Evolutionary conservation across 1,284 basidiomycete species (phyloP).

Genomic region (Melampsora larici-populina): DNA sequence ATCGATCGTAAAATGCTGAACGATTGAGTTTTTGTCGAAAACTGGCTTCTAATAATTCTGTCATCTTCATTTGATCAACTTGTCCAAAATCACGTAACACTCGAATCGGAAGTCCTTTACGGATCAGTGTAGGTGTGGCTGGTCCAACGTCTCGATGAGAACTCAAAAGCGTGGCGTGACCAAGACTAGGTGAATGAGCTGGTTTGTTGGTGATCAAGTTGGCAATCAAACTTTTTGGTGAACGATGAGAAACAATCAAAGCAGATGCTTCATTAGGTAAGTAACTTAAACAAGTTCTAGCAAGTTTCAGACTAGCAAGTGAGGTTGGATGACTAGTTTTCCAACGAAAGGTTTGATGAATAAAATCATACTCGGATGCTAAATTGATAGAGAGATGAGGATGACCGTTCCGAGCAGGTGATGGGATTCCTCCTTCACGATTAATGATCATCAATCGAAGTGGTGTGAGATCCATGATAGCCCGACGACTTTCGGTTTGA

Average conservation of each 20-base stretch:
- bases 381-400: slow-evolving; percentile 97
- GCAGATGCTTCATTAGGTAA: slow-evolving; percentile 93
- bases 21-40: slow-evolving; percentile 75
- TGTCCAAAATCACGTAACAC: slow-evolving; percentile 66
- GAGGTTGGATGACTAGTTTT: slow-evolving; percentile 74
- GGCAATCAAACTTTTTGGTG: slow-evolving; percentile 87
- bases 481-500: slow-evolving; percentile 47
- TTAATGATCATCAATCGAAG: slow-evolving; percentile 96
- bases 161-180: slow-evolving; percentile 78
- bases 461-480: slow-evolving; percentile 70
- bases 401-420: slow-evolving; percentile 87
- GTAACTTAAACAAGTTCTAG: slow-evolving; percentile 79
- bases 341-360: slow-evolving; percentile 86
- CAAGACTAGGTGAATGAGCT: slow-evolving; percentile 87
- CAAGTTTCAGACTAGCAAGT: slow-evolving; percentile 79
- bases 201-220: slow-evolving; percentile 99
- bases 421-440: slow-evolving; percentile 92
- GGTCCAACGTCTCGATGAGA: slow-evolving; percentile 76
- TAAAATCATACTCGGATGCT: slow-evolving; percentile 78
- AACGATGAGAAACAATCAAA: slow-evolving; percentile 94
- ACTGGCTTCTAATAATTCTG: slow-evolving; percentile 75
- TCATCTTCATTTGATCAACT: slow-evolving; percentile 74
- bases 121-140: slow-evolving; percentile 87
- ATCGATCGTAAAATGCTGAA: slow-evolving; percentile 71
- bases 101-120: slow-evolving; percentile 79